Conservation (phyloP, 352 stramenopile species). For the Hyaloperonospora brassicae region DNA sequence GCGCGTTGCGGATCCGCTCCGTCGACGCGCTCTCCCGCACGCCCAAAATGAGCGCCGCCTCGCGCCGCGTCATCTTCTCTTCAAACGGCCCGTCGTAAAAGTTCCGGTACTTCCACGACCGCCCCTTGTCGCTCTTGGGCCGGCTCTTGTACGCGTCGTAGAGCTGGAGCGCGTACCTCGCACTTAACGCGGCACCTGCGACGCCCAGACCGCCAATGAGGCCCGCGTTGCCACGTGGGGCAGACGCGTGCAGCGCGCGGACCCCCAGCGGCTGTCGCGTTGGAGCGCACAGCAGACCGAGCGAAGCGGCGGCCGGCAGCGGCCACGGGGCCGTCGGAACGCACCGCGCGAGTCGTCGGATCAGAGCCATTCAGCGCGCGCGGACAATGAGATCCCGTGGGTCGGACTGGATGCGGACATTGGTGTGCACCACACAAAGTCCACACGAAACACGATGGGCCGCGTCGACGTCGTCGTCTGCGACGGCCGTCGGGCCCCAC, state of each 20-base stretch:
- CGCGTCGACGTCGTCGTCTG: neutral
- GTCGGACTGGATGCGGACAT: conserved; percentile 1
- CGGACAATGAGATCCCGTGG: neutral
- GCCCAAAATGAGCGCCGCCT: conserved; percentile 98
- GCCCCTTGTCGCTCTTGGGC: conserved; percentile 57
- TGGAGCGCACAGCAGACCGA: neutral
- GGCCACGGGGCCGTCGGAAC: conserved; percentile 13
- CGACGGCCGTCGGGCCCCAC: neutral
- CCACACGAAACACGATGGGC: neutral
- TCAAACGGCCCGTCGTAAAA: conserved; percentile 97
- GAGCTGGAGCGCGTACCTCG: conserved; percentile 76
- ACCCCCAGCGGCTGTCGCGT: conserved; percentile 10
- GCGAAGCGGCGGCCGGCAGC: neutral
- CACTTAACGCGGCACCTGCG: conserved; percentile 54
- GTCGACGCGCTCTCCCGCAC: conserved; percentile 92
- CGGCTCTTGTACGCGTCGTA: conserved; percentile 67
- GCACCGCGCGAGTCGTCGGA: conserved; percentile 23
- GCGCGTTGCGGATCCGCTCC: conserved; percentile 96
- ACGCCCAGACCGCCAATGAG: conserved; percentile 64
- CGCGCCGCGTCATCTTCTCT: conserved; percentile 96
- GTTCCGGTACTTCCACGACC: conserved; percentile 74
- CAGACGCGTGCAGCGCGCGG: conserved; percentile 57
- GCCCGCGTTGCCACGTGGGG: conserved; percentile 49
- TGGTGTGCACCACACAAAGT: neutral
- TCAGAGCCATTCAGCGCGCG: conserved; percentile 17